These are phyloP conservation scores for Ascosphaera pollenicola DNA, from an alignment of 2,329 filamentous ascomycete species.

Conservation along the genomic window DNA sequence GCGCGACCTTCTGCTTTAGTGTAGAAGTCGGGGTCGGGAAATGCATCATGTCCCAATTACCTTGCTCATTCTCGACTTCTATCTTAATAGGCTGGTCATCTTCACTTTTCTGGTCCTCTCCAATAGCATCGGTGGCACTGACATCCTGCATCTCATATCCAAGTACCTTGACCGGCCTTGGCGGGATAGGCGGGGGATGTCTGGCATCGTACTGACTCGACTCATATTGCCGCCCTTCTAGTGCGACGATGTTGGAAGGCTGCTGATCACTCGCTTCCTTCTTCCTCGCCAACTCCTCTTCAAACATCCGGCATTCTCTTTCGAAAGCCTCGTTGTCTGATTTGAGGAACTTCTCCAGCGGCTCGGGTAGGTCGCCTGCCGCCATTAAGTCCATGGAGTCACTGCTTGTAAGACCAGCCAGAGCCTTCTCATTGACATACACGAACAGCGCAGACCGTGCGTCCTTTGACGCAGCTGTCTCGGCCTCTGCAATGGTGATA, in stretches of 20 bases:
- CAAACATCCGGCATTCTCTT: conserved; percentile 12
- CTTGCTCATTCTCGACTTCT: conserved; percentile 1
- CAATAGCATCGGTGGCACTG: background rate
- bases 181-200: background rate
- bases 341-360: conserved; percentile 26
- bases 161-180: background rate
- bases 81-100: background rate
- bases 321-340: conserved; percentile 25
- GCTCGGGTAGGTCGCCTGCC: conserved; percentile 12
- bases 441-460: conserved; percentile 31
- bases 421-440: conserved; percentile 31
- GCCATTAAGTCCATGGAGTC: conserved; percentile 10
- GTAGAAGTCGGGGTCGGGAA: conserved; percentile 8
- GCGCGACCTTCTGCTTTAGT: conserved; percentile 5
- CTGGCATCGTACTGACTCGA: background rate
- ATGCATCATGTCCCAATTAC: conserved; percentile 6
- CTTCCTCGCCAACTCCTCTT: conserved; percentile 4
- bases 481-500: conserved; percentile 30
- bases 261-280: background rate
- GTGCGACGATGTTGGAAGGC: background rate
- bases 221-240: background rate
- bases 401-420: background rate
- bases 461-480: conserved; percentile 30
- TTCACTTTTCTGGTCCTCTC: background rate
- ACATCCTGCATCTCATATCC: background rate